Conservation (phyloP, 768 basidiomycete genomes). For the Rickenella mellea region DNA sequence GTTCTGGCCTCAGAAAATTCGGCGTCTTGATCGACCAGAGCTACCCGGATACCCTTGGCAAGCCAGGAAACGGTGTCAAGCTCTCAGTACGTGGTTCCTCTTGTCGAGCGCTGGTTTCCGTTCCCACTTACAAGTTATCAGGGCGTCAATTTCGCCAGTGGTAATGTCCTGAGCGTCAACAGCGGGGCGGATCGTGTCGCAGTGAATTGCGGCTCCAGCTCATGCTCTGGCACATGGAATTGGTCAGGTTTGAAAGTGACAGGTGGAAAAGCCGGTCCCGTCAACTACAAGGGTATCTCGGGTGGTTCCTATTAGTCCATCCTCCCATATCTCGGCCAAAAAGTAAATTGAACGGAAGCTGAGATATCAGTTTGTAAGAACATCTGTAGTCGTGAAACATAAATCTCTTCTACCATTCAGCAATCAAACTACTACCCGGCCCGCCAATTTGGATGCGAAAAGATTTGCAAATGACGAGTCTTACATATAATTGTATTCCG, state of each 20-base stretch:
- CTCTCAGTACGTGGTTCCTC: slow-evolving; percentile 35
- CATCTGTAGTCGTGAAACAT: no score
- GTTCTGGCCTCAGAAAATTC: slow-evolving; percentile 34
- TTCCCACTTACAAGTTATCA: no score
- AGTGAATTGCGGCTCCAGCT: slow-evolving; percentile 44
- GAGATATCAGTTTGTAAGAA: no score
- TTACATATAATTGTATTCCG: no score
- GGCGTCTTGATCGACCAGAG: slow-evolving; percentile 60
- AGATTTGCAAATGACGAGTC: no score
- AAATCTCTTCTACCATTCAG: no score
- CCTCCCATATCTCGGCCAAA: no score
- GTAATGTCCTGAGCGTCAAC: slow-evolving; percentile 33
- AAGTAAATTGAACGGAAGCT: no score
- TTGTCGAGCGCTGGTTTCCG: no score
- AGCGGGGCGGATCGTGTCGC: slow-evolving; percentile 35
- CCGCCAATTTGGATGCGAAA: no score
- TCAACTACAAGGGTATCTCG: slow-evolving; percentile 22
- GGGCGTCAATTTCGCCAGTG: slow-evolving; percentile 39
- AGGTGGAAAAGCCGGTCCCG: slow-evolving; percentile 32
- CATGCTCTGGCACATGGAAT: slow-evolving; percentile 47
- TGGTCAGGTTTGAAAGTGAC: slow-evolving; percentile 35
- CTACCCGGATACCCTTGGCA: slow-evolving; percentile 43
- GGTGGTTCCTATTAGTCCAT: slow-evolving; percentile 9
- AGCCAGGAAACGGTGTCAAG: slow-evolving; percentile 46
- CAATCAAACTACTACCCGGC: no score